Base-by-base conservation (phyloP, 805 yeast species). In the Hanseniaspora taiwanica region DNA sequence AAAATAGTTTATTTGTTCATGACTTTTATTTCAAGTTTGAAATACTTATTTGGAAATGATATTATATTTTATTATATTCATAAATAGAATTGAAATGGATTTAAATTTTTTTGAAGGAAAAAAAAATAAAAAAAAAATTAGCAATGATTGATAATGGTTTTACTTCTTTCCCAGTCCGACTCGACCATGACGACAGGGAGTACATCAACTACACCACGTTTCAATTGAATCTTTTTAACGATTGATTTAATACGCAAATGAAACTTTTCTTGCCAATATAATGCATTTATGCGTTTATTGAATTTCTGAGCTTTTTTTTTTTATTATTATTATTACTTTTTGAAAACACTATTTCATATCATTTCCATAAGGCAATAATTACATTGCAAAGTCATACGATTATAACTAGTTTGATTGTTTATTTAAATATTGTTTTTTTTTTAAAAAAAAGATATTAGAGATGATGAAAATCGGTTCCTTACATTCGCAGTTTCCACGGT, bases 401-500 rank as follows among this genome's bases (percentile, higher is more conserved):
- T 35, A 23, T n/a, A 2, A 19, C 19, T 33, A 40, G 34, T 33
- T 23, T 27, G 38, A 13, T 32, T 21, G 13, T 23, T n/a, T 27
- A 25, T 37, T 21, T 36, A 16, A 9, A 13, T 10, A 21, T 35
- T 34, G 33, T 16, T n/a, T n/a, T n/a, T n/a, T n/a, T n/a, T n/a
- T 19, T 36, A 32, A 25, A 25, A 25, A 23, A 25, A 5, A 12
- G 29, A 25, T 19, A 34, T 32, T 37, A 33, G 61, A 75, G 55
- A 67, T 80, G 91, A 81, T 80, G 87, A 80, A 75, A 68, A 67
- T 63, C 77, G 78, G 68, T 68, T 64, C 61, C 55, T 55, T 71
- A 78, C 91, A 80, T 80, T 81, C 91, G 89, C 91, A 81, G 91
- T 81, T 80, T 81, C 87, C 89, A 74, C 91, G 91, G 87, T 79